Conservation (phyloP, 805 yeast genomes). For the Suhomyces kilbournensis region DNA sequence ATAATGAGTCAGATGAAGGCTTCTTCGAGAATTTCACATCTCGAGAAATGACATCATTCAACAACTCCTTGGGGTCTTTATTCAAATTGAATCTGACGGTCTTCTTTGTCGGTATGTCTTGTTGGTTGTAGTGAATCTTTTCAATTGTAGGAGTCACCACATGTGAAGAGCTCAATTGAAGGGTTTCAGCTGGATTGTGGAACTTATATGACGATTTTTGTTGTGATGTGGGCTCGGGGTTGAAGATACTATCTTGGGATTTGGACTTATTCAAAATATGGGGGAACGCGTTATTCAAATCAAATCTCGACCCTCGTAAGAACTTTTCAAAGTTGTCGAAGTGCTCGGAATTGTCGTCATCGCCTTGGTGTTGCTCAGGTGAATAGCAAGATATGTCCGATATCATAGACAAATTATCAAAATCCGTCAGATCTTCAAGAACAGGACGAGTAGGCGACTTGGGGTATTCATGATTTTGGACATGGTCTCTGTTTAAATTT, state of each 20-base stretch:
- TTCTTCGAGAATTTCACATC: constrained; percentile 2
- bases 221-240: constrained; percentile 1
- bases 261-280: constrained; percentile 22
- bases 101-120: background rate
- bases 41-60: constrained; percentile 17
- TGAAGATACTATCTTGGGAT: constrained; percentile 24
- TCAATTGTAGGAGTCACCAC: constrained; percentile 32
- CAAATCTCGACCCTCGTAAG: constrained; percentile 32
- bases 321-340: constrained; percentile 30
- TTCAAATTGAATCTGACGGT: constrained; percentile 1
- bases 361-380: constrained; percentile 9
- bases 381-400: constrained; percentile 24
- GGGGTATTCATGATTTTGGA: background rate
- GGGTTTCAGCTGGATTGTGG: constrained; percentile 36
- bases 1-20: background rate
- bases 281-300: constrained; percentile 30
- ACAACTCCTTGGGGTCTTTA: constrained; percentile 12
- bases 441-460: constrained; percentile 2
- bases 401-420: constrained; percentile 18
- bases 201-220: constrained; percentile 19
- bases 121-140: constrained; percentile 20
- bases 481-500: constrained; percentile 7
- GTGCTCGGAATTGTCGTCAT: constrained; percentile 7
- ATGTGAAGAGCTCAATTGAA: constrained; percentile 12
- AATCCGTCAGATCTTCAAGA: constrained; percentile 8